Evolutionary conservation across 345 rosid species (phyloP).

Genomic region (Citrus mangshanensis): DNA sequence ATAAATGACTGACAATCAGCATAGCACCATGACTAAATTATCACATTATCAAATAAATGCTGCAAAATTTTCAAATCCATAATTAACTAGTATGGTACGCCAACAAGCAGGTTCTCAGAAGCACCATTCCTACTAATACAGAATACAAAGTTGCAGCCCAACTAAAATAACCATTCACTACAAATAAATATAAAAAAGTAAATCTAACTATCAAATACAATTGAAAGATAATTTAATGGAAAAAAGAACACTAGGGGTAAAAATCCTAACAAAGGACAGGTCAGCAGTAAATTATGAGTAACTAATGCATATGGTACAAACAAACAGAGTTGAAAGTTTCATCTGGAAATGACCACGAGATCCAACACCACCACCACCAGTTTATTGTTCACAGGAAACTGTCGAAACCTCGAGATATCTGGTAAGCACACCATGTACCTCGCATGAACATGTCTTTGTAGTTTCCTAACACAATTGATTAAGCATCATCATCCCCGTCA

Average conservation of each 20-base stretch:
- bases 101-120: neutral
- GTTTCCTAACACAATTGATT: conserved; percentile 16
- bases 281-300: conserved; percentile 21
- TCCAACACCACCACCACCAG: conserved; percentile 8
- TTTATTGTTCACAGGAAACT: conserved; percentile 12
- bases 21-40: neutral
- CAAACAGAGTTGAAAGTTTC: conserved; percentile 19
- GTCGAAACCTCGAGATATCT: conserved; percentile 6
- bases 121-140: neutral
- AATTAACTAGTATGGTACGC: neutral
- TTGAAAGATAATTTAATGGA: conserved; percentile 12
- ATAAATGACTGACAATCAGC: neutral
- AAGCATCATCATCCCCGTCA: conserved; percentile 41
- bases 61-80: neutral
- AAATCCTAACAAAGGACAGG: conserved; percentile 23
- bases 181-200: neutral
- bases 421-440: conserved; percentile 19
- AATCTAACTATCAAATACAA: conserved; percentile 19
- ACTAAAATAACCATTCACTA: conserved; percentile 18
- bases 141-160: conserved; percentile 9
- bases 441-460: neutral
- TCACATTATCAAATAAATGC: neutral
- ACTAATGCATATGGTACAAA: conserved; percentile 39
- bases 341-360: conserved; percentile 15
- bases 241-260: neutral